Evolutionary conservation across 2,329 filamentous ascomycete genomes (phyloP).

Genomic region (Pyrenophora graminea): DNA sequence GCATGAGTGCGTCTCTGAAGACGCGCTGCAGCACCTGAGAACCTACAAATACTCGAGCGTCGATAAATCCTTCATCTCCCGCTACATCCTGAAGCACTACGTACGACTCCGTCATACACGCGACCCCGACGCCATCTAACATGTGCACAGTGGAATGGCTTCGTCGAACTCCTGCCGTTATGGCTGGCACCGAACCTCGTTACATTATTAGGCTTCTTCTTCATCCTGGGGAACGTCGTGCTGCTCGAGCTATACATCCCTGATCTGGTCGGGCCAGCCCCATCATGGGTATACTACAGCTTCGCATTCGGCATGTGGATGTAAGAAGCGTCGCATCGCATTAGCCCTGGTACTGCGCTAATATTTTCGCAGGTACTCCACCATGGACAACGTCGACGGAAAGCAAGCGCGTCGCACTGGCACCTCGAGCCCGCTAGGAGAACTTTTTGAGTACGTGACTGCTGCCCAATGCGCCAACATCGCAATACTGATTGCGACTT

Average conservation of each 20-base stretch:
- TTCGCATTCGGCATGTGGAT: slow-evolving; percentile 96
- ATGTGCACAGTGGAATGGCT: slow-evolving; percentile 83
- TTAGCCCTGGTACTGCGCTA: slow-evolving; percentile 10
- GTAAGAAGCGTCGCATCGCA: slow-evolving; percentile 51
- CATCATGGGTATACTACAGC: slow-evolving; percentile 92
- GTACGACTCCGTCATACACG: slow-evolving; percentile 60
- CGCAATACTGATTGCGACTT: slow-evolving; percentile 26
- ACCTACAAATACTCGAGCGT: slow-evolving; percentile 97
- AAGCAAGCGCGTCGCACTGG: slow-evolving; percentile 95
- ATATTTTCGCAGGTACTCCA: slow-evolving; percentile 68
- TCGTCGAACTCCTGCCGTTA: slow-evolving; percentile 87
- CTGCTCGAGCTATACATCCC: slow-evolving; percentile 80
- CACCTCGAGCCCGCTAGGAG: slow-evolving; percentile 90
- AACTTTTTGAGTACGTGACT: slow-evolving; percentile 79
- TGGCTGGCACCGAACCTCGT: slow-evolving; percentile 99
- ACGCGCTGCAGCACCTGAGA: slow-evolving; percentile 87
- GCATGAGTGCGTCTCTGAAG: slow-evolving; percentile 78
- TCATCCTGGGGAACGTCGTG: slow-evolving; percentile 83
- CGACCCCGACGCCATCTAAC: slow-evolving; percentile 28
- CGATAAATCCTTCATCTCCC: slow-evolving; percentile 91
- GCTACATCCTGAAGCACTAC: slow-evolving; percentile 93
- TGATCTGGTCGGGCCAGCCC: slow-evolving; percentile 85
- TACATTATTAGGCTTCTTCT: slow-evolving; percentile 91
- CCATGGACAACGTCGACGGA: slow-evolving; percentile 98
- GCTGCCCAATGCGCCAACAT: slow-evolving; percentile 29